A percentile compares a stretch with the other conserved stretches of the same genome.
phyloP scores from a whole-genome alignment of 306 rosid species.

The Sophora flavescens region DNA sequence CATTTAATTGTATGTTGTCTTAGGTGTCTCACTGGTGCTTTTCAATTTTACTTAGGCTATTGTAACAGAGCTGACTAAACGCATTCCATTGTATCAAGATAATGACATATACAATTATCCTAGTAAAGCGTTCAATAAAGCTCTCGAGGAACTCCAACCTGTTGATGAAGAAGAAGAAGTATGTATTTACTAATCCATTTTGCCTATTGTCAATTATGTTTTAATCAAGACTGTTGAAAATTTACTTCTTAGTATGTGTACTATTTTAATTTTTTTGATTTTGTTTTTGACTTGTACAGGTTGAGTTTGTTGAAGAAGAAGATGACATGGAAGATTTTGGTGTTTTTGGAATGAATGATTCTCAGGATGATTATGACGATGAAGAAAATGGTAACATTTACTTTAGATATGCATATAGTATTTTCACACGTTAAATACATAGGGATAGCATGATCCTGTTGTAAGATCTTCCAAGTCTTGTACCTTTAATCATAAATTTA shows the following conservation, averaged over 20 bases:
- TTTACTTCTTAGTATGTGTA: slow-evolving; percentile 11
- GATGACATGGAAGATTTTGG: slow-evolving; percentile 91
- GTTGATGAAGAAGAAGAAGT: slow-evolving; percentile 77
- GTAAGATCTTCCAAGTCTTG: slow-evolving; percentile 25
- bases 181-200: slow-evolving; percentile 18
- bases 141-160: slow-evolving; percentile 44
- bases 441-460: slow-evolving; percentile 11
- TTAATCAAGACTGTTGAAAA: slow-evolving; percentile 16
- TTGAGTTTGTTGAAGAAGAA: slow-evolving; percentile 79
- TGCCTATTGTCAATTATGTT: slow-evolving; percentile 7
- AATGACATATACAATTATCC: slow-evolving; percentile 72
- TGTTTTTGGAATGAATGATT: slow-evolving; percentile 46
- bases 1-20: slow-evolving; percentile 22
- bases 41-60: slow-evolving; percentile 62
- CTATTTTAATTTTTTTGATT: neutral
- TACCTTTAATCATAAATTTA: neutral
- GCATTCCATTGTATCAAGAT: slow-evolving; percentile 62
- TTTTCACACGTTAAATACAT: slow-evolving; percentile 23
- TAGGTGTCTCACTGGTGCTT: slow-evolving; percentile 33
- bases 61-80: slow-evolving; percentile 79
- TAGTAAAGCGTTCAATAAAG: too few species aligned
- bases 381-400: slow-evolving; percentile 59
- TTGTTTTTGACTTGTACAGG: slow-evolving; percentile 55
- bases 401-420: neutral
- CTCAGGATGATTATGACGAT: slow-evolving; percentile 48